Evolutionary conservation across 192 early-diverging fungal species (phyloP).

Genomic region (Podila horticola): DNA sequence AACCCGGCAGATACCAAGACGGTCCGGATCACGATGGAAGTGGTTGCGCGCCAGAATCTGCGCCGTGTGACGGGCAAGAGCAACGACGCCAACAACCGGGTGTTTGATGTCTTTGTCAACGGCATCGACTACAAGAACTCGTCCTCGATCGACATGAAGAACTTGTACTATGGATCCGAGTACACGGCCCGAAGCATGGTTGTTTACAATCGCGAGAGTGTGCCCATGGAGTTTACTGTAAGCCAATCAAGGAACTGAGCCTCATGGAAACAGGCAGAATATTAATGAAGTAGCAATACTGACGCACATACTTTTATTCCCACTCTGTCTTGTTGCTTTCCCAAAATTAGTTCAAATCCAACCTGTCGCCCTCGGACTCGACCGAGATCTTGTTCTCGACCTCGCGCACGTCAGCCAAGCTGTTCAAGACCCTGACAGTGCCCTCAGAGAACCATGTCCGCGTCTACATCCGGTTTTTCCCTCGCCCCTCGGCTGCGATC

Average conservation of each 20-base stretch:
- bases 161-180: conserved; percentile 77
- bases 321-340: conserved; percentile 4
- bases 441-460: conserved; percentile 71
- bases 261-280: background rate
- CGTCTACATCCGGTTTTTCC: conserved; percentile 75
- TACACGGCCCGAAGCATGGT: conserved; percentile 78
- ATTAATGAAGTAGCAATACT: background rate
- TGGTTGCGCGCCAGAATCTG: conserved; percentile 62
- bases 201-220: conserved; percentile 76
- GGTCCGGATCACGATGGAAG: conserved; percentile 75
- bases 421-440: conserved; percentile 76
- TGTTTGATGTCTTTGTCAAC: conserved; percentile 83
- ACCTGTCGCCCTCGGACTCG: conserved; percentile 66
- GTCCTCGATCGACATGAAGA: conserved; percentile 72
- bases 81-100: conserved; percentile 58
- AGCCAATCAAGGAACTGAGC: background rate
- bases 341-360: conserved; percentile 64
- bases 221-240: conserved; percentile 82
- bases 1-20: conserved; percentile 80
- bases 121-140: conserved; percentile 61
- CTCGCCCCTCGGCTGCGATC: conserved; percentile 53
- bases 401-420: conserved; percentile 73
- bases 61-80: conserved; percentile 38
- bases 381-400: conserved; percentile 83
- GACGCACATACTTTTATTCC: background rate